Percentiles rank a stretch among this genome's conserved stretches.
Evolutionary conservation across 176 grass and related monocot species (phyloP).

Genomic region (Avena sativa): DNA sequence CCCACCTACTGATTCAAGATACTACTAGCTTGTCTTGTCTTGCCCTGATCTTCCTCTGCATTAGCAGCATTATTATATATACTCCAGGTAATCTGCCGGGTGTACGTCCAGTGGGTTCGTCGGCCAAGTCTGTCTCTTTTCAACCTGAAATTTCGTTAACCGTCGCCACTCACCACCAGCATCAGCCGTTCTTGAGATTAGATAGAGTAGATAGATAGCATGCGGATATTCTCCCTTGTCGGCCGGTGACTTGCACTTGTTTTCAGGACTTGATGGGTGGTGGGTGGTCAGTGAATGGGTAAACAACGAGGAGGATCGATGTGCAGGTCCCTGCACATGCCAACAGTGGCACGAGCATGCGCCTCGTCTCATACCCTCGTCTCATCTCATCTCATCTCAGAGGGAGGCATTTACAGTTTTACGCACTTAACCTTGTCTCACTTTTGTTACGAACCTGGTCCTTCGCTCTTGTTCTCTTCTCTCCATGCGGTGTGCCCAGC

Average conservation of each 20-base stretch:
- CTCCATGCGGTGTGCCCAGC: not conserved
- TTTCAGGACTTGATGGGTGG: conserved; percentile 8
- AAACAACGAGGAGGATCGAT: conserved; percentile 10
- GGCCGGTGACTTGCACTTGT: conserved; percentile 23
- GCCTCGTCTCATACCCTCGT: not conserved
- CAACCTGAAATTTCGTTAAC: conserved; percentile 4
- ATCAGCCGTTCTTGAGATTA: not conserved
- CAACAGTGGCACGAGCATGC: not conserved
- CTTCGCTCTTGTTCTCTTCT: not conserved
- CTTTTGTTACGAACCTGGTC: not conserved
- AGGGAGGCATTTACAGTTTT: not conserved
- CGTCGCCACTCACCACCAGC: not conserved
- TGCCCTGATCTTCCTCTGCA: not conserved
- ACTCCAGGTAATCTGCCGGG: not conserved
- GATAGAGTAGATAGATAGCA: not conserved
- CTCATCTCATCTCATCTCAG: not conserved
- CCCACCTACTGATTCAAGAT: no score
- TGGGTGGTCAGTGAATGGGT: not conserved
- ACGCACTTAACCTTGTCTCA: conserved; percentile 14
- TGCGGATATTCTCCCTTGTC: conserved; percentile 29
- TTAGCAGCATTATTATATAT: not conserved
- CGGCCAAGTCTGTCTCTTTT: not conserved
- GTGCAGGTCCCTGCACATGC: conserved; percentile 26
- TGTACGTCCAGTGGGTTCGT: not conserved
- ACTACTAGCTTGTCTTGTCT: no score